Conservation (phyloP, 192 early-diverging fungal genomes). For the Coemansia sp. region DNA sequence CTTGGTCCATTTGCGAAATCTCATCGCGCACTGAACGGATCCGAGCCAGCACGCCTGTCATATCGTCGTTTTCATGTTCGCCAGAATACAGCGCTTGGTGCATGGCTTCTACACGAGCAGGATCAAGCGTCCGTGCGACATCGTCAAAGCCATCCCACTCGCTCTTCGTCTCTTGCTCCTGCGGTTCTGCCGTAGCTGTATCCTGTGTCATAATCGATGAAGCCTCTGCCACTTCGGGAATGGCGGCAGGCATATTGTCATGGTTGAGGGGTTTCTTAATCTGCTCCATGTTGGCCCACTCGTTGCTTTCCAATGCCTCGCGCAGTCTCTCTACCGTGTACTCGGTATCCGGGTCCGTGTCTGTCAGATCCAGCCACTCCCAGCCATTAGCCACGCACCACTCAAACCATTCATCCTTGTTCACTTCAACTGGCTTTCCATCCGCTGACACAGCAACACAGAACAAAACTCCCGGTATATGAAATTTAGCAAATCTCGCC, state of each 20-base stretch:
- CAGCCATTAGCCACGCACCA: slow-evolving; percentile 49
- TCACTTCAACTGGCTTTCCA: neutral
- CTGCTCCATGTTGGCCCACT: slow-evolving; percentile 40
- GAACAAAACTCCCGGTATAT: slow-evolving; percentile 33
- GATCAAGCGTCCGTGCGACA: slow-evolving; percentile 14
- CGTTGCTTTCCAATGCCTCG: slow-evolving; percentile 45
- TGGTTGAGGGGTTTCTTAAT: neutral
- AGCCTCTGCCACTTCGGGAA: neutral
- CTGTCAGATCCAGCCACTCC: slow-evolving; percentile 56
- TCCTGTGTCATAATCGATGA: neutral
- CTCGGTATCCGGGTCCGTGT: slow-evolving; percentile 44
- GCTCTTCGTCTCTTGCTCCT: slow-evolving; percentile 5
- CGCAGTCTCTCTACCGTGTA: slow-evolving; percentile 35
- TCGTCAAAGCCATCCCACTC: slow-evolving; percentile 50
- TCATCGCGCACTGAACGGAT: slow-evolving; percentile 28
- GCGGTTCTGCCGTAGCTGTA: neutral
- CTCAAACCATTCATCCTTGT: slow-evolving; percentile 33
- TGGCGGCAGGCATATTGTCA: neutral
- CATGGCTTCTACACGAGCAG: slow-evolving; percentile 24
- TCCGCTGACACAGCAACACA: slow-evolving; percentile 25
- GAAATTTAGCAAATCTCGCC: slow-evolving; percentile 29
- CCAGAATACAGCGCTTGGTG: slow-evolving; percentile 19
- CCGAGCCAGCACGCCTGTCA: slow-evolving; percentile 22
- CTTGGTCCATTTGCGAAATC: slow-evolving; percentile 36
- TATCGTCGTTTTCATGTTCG: slow-evolving; percentile 21